Conservation (phyloP, 805 yeast genomes). For the Lipomyces oligophaga region DNA sequence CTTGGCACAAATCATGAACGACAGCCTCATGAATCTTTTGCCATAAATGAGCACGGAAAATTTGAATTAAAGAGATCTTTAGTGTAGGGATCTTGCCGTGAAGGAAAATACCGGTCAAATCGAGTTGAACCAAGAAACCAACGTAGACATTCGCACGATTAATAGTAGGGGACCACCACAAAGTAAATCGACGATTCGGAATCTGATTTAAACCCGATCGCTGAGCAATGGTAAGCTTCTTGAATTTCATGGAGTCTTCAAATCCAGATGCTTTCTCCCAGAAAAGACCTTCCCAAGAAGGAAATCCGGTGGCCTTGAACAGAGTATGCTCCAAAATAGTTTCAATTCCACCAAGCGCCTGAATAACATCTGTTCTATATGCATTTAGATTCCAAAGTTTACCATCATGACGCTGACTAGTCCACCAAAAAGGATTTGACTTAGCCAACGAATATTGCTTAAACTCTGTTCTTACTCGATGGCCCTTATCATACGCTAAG, state of each 20-base stretch:
- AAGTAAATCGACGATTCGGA: conserved; percentile 92
- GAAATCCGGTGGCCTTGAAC: conserved; percentile 95
- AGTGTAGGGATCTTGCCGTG: conserved; percentile 98
- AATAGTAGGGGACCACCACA: conserved; percentile 99
- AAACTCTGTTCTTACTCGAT: conserved; percentile 75
- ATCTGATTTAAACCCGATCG: conserved; percentile 95
- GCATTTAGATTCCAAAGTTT: conserved; percentile 90
- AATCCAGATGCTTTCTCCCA: conserved; percentile 99
- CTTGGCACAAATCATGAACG: conserved; percentile 90
- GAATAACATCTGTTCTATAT: conserved; percentile 92
- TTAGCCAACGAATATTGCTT: conserved; percentile 67
- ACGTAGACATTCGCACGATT: conserved; percentile 97
- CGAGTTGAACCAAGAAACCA: conserved; percentile 93
- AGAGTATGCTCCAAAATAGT: conserved; percentile 92
- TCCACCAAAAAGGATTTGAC: conserved; percentile 95
- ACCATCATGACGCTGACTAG: conserved; percentile 89
- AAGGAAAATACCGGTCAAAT: conserved; percentile 90
- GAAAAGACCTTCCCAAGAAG: conserved; percentile 96
- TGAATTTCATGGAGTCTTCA: conserved; percentile 92
- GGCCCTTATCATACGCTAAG: conserved; percentile 91
- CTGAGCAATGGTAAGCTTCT: conserved; percentile 95
- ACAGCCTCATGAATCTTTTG: conserved; percentile 96
- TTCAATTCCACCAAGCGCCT: conserved; percentile 95
- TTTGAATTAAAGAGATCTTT: conserved; percentile 91
- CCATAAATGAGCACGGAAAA: conserved; percentile 97